Evolutionary conservation across 2,329 filamentous ascomycete species (phyloP), one percentile per base, ranked within the genome.

Genomic region (Fusarium sp.): DNA sequence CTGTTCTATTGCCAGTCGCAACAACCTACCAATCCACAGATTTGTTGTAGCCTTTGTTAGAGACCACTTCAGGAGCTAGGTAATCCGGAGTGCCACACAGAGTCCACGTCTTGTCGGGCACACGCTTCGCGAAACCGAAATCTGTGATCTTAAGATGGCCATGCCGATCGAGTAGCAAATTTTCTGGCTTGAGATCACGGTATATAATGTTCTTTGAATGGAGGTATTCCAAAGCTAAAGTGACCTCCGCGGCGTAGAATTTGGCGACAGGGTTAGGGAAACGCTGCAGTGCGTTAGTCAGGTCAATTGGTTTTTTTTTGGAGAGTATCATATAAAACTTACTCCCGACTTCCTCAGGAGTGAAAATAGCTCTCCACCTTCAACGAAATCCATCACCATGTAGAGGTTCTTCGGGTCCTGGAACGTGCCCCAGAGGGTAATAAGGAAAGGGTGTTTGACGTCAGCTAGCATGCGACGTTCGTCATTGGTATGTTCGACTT

Each of bases 311-410:
- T 8, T 20, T 24, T n/a, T n/a, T n/a, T 38, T 39, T 28, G 28
- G 32, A 20, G 48, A 32, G 32, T 12, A 45, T 34, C 28, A 58
- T 58, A 51, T 30, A 20, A 52, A 60, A 85, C 88, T 84, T 88
- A 89, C 90, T 89, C 96, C 92, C 87, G 96, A 98, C 84, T 99
- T 98, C 78, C 96, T 90, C 78, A 99, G 86, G 78, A 99, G 85
- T 76, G 96, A 98, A 83, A 99, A 99, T 62, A 99, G 88, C 87
- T 99, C 96, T 79, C 96, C 96, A 77, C 96, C 96, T 84, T 99
- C 96, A 61, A 99, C 96, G 86, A 99, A 99, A 83, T 99, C 96
- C 96, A 99, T 99, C 79, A 99, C 96, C 96, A 99, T 99, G 89
- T 99, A 99, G 41, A 99, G 87, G 82, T 98, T 98, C 85, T 92